phyloP scores from a whole-genome alignment of 2,329 filamentous ascomycete genomes.

The Colletotrichum gigasporum region DNA sequence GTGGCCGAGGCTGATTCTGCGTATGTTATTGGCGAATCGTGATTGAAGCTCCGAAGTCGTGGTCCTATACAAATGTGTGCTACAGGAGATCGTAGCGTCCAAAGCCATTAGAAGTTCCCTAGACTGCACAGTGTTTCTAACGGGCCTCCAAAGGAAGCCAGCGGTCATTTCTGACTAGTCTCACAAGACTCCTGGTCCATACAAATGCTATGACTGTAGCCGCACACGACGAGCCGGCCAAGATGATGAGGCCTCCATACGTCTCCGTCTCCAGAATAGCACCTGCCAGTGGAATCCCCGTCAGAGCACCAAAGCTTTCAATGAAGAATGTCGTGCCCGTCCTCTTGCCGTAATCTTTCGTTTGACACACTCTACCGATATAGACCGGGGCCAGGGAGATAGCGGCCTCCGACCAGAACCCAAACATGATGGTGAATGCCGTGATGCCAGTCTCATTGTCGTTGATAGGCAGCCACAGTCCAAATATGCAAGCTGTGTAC shows the following conservation, averaged over 20 bases:
- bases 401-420: constrained; percentile 76
- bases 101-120: no score
- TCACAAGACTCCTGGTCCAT: no score
- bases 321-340: constrained; percentile 77
- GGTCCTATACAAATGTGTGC: no score
- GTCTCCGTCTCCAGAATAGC: constrained; percentile 57
- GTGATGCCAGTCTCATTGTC: constrained; percentile 59
- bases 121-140: no score
- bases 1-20: no score
- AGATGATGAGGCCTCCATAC: constrained; percentile 64
- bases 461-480: constrained; percentile 68
- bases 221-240: no score
- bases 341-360: constrained; percentile 74
- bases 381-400: constrained; percentile 78
- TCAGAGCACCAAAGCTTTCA: constrained; percentile 67
- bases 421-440: constrained; percentile 72
- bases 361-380: constrained; percentile 73
- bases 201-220: no score
- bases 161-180: no score
- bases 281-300: constrained; percentile 68
- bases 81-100: no score
- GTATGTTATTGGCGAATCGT: no score
- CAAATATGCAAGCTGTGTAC: constrained; percentile 57
- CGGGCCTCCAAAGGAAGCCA: no score
- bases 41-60: no score